These are phyloP conservation scores for Curvularia hawaiiensis DNA, from an alignment of 2,329 filamentous ascomycete genomes.

Conservation along the genomic window DNA sequence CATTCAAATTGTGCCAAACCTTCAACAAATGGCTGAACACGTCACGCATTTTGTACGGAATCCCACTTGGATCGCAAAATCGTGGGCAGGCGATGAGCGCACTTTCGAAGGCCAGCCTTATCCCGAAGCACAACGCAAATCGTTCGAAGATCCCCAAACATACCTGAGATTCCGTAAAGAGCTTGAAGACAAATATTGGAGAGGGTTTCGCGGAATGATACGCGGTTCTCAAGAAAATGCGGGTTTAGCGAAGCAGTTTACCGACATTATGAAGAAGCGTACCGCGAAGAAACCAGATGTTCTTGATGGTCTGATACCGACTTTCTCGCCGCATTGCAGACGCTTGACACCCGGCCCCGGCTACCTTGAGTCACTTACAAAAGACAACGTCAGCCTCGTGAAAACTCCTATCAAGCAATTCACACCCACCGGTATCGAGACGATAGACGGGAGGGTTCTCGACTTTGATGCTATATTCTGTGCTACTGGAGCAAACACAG, in stretches of 20 bases:
- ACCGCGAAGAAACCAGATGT: slow-evolving; percentile 49
- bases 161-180: slow-evolving; percentile 59
- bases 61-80: slow-evolving; percentile 63
- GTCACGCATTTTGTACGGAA: slow-evolving; percentile 60
- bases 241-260: slow-evolving; percentile 38
- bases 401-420: slow-evolving; percentile 48
- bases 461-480: slow-evolving; percentile 59
- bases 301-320: slow-evolving; percentile 51
- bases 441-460: slow-evolving; percentile 44
- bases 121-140: slow-evolving; percentile 58
- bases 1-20: slow-evolving; percentile 66
- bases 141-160: slow-evolving; percentile 63
- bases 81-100: slow-evolving; percentile 55
- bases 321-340: slow-evolving; percentile 42
- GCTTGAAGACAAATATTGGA: slow-evolving; percentile 64
- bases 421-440: slow-evolving; percentile 47
- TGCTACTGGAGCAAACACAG: slow-evolving; percentile 67
- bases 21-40: slow-evolving; percentile 59
- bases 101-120: slow-evolving; percentile 52
- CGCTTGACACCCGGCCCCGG: slow-evolving; percentile 44
- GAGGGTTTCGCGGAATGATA: slow-evolving; percentile 50
- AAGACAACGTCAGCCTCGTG: slow-evolving; percentile 50
- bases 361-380: slow-evolving; percentile 49
- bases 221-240: slow-evolving; percentile 45
- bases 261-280: slow-evolving; percentile 46